A percentile compares a stretch with the other conserved stretches of the same genome.
Conservation (phyloP, 139 green algal species). For the Zygnema circumcarinatum region DNA sequence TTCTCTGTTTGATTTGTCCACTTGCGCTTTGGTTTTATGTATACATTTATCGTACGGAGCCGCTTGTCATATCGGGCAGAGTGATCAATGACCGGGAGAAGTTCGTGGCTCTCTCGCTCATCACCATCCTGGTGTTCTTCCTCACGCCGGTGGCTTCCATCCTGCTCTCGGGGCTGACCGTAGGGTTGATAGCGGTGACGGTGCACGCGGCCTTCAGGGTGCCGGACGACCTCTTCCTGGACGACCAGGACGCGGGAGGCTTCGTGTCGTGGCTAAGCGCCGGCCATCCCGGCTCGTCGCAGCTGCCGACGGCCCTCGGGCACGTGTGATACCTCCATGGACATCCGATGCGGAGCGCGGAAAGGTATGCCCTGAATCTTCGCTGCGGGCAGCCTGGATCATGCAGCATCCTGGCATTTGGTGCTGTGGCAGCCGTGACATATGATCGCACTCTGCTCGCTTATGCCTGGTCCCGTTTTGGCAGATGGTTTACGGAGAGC, state of each 20-base stretch:
- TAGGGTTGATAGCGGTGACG: constrained; percentile 65
- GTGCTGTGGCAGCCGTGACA: too few relatives aligned
- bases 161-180: constrained; percentile 76
- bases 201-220: constrained; percentile 77
- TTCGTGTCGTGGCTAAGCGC: constrained; percentile 62
- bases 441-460: too few relatives aligned
- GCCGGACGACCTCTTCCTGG: constrained; percentile 88
- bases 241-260: constrained; percentile 67
- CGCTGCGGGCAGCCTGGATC: too few relatives aligned
- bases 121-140: constrained; percentile 80
- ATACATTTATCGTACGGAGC: constrained; percentile 76
- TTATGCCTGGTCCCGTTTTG: too few relatives aligned
- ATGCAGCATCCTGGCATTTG: too few relatives aligned
- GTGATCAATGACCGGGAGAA: constrained; percentile 79
- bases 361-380: too few relatives aligned
- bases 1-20: constrained; percentile 83
- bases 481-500: too few relatives aligned
- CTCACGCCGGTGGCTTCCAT: constrained; percentile 84
- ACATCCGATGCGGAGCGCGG: too few relatives aligned
- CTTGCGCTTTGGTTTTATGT: constrained; percentile 81
- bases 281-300: too few relatives aligned
- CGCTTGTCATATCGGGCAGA: constrained; percentile 80
- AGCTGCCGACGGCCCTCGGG: too few relatives aligned
- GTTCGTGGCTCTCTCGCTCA: constrained; percentile 77
- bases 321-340: too few relatives aligned